Percentiles rank a stretch among this genome's conserved stretches.
phyloP scores from a whole-genome alignment of 78 protist genomes.

The Capsaspora owczarzaki region DNA sequence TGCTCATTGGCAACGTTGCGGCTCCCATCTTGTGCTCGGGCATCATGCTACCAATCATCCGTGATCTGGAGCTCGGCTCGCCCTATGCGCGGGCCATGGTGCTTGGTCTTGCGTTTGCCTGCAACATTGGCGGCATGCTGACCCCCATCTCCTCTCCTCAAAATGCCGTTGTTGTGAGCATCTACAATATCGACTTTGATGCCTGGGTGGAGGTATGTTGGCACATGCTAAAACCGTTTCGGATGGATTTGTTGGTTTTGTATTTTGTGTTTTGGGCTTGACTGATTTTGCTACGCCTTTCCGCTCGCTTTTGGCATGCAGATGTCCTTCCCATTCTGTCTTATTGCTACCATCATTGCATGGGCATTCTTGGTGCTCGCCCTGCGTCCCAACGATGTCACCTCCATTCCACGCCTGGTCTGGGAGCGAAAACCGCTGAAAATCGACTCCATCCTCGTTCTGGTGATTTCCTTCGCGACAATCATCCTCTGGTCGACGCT shows the following conservation, averaged over 20 bases:
- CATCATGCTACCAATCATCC: background rate
- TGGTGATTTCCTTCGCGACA: background rate
- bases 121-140: slow-evolving; percentile 40
- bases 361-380: background rate
- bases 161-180: slow-evolving; percentile 20
- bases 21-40: slow-evolving; percentile 20
- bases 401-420: background rate
- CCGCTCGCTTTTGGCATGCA: background rate
- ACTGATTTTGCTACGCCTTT: background rate
- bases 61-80: background rate
- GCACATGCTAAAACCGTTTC: background rate
- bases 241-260: background rate
- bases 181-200: background rate
- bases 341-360: background rate
- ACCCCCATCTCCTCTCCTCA: slow-evolving; percentile 39
- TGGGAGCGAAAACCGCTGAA: background rate
- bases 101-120: slow-evolving; percentile 29
- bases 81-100: background rate
- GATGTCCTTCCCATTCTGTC: background rate
- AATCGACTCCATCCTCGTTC: background rate
- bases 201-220: background rate
- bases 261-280: background rate
- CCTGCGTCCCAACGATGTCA: background rate
- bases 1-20: slow-evolving; percentile 28
- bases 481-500: background rate